A percentile compares a stretch with the other conserved stretches of the same genome.
Evolutionary conservation across 495 filamentous ascomycete species (phyloP).

Genomic region (Penicillium silybi): DNA sequence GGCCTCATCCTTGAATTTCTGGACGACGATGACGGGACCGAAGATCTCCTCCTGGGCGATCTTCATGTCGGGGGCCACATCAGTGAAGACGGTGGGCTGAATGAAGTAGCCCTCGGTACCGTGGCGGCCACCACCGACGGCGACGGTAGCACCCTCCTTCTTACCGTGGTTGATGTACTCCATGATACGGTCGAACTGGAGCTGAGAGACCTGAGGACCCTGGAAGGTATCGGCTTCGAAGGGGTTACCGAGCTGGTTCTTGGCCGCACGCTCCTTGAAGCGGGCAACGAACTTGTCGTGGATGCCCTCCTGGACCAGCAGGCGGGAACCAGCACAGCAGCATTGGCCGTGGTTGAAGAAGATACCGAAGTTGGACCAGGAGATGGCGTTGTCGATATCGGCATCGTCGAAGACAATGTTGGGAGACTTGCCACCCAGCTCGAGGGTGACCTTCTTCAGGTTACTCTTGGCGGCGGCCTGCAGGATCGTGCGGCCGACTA

Average conservation of each 20-base stretch:
- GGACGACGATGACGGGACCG: conserved; percentile 87
- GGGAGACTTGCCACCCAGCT: conserved; percentile 96
- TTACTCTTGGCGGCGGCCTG: conserved; percentile 94
- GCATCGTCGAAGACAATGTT: conserved; percentile 98
- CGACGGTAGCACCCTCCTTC: conserved; percentile 80
- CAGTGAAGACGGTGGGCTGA: conserved; percentile 93
- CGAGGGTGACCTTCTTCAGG: conserved; percentile 98
- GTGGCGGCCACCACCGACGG: conserved; percentile 80
- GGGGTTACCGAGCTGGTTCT: conserved; percentile 90
- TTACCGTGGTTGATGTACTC: conserved; percentile 91
- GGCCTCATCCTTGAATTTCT: conserved; percentile 88
- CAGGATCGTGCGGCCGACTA: conserved; percentile 88
- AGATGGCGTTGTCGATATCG: conserved; percentile 92
- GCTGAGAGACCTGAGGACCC: conserved; percentile 90
- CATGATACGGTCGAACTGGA: conserved; percentile 98
- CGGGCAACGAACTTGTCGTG: conserved; percentile 89
- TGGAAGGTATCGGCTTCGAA: conserved; percentile 89
- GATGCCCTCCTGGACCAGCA: conserved; percentile 94
- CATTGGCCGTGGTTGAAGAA: conserved; percentile 99
- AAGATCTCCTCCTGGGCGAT: conserved; percentile 99
- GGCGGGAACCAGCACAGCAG: conserved; percentile 94
- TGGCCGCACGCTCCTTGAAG: conserved; percentile 80
- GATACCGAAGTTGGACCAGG: conserved; percentile 98
- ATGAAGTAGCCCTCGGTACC: conserved; percentile 95
- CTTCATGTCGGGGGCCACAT: conserved; percentile 89